Evolutionary conservation across 1,284 basidiomycete genomes (phyloP).

Genomic region (Malassezia restricta): DNA sequence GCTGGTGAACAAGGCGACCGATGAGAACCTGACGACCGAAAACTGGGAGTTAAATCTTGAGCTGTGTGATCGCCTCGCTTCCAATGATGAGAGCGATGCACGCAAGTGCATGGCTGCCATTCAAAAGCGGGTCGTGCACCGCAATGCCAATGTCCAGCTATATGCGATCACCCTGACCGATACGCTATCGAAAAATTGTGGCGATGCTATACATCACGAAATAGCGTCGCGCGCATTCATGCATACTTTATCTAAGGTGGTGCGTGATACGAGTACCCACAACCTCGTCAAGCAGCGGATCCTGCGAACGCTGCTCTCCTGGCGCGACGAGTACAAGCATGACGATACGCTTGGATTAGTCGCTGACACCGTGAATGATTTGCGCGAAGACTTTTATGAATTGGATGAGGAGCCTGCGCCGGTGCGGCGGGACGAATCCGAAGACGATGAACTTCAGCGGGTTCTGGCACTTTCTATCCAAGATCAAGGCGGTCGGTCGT

Average conservation of each 20-base stretch:
- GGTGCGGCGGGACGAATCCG: constrained; percentile 29
- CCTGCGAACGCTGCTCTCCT: constrained; percentile 63
- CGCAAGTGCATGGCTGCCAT: constrained; percentile 72
- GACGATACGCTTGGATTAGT: constrained; percentile 75
- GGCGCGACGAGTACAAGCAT: constrained; percentile 64
- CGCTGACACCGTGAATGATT: constrained; percentile 70
- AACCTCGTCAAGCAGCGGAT: constrained; percentile 71
- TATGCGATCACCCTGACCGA: constrained; percentile 59
- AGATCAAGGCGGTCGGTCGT: constrained; percentile 23
- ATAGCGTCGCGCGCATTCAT: constrained; percentile 82
- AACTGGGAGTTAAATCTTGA: constrained; percentile 92
- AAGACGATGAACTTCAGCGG: constrained; percentile 42
- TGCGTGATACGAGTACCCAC: constrained; percentile 82
- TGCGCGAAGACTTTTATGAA: constrained; percentile 59
- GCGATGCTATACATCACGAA: constrained; percentile 67
- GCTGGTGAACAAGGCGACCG: constrained; percentile 81
- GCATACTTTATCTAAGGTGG: constrained; percentile 67
- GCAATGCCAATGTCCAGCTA: constrained; percentile 90
- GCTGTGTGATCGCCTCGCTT: constrained; percentile 88
- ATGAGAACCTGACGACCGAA: constrained; percentile 83
- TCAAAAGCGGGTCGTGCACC: constrained; percentile 79
- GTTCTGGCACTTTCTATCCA: constrained; percentile 39
- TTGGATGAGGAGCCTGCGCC: constrained; percentile 17
- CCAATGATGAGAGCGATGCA: constrained; percentile 65
- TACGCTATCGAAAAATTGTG: constrained; percentile 68